Percentiles rank a stretch among this genome's conserved stretches.
Conservation (phyloP, 2,329 filamentous ascomycete species). For the Clathrospora elynae region DNA sequence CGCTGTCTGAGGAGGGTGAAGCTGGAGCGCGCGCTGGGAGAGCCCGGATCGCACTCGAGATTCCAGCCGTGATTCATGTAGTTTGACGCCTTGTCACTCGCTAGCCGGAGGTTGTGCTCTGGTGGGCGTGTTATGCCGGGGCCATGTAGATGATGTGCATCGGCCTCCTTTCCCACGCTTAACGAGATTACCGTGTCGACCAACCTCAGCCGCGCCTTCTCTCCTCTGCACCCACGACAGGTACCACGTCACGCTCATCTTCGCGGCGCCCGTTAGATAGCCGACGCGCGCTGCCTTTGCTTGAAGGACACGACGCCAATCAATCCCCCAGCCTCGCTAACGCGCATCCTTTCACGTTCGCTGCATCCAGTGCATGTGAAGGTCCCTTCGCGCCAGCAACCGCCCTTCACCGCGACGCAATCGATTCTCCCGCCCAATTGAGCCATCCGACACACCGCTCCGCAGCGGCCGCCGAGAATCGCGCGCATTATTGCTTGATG, state of each 20-base stretch:
- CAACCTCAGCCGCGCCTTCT: conserved; percentile 38
- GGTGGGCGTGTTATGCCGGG: conserved; percentile 20
- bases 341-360: no score
- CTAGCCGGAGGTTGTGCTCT: conserved; percentile 10
- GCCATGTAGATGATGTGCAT: conserved; percentile 25
- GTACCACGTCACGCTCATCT: conserved; percentile 20
- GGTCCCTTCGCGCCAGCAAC: no score
- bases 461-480: conserved; percentile 9
- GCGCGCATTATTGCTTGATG: no score
- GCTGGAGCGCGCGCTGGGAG: conserved; percentile 15
- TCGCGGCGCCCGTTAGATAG: conserved; percentile 24
- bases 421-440: no score
- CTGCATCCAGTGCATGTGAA: no score
- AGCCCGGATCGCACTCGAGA: no score
- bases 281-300: conserved; percentile 17
- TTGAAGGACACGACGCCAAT: conserved; percentile 2
- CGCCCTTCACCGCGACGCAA: no score
- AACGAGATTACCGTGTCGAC: conserved; percentile 21
- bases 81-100: conserved; percentile 8
- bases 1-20: background rate
- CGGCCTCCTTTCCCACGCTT: conserved; percentile 23
- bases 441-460: conserved; percentile 11
- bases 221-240: conserved; percentile 39
- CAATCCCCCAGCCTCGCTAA: conserved; percentile 1
- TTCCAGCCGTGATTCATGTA: conserved; percentile 7